Evolutionary conservation across 495 filamentous ascomycete genomes (phyloP).

Genomic region (Hypoxylon fuscum): DNA sequence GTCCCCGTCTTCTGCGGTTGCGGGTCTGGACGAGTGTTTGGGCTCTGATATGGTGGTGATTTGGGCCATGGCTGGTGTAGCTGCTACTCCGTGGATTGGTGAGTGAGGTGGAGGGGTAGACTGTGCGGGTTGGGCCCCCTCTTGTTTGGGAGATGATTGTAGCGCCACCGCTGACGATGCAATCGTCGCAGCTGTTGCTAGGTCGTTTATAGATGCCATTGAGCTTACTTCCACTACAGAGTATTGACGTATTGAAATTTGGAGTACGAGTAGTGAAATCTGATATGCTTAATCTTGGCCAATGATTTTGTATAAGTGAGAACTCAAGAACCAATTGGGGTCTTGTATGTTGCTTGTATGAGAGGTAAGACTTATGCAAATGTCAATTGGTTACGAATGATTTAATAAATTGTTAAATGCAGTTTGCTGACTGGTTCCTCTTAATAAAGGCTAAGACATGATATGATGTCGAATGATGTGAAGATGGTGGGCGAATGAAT

Average conservation of each 20-base stretch:
- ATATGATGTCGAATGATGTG: constrained; percentile 37
- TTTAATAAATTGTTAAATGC: background rate
- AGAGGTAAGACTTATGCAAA: constrained; percentile 3
- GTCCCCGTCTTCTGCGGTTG: constrained; percentile 19
- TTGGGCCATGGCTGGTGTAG: constrained; percentile 14
- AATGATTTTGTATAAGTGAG: background rate
- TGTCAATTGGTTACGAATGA: constrained; percentile 32
- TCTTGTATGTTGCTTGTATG: constrained; percentile 9
- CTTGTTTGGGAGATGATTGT: constrained; percentile 31
- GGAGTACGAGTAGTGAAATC: background rate
- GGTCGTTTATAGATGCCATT: constrained; percentile 57
- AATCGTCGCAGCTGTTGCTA: constrained; percentile 52
- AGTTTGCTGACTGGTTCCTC: background rate
- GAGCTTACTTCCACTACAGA: no score
- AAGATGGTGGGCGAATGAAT: constrained; percentile 13
- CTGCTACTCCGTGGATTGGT: constrained; percentile 3
- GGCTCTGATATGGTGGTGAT: background rate
- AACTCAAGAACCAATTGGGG: constrained; percentile 16
- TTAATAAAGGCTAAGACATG: constrained; percentile 21
- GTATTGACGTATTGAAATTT: no score
- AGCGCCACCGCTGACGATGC: constrained; percentile 48
- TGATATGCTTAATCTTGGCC: background rate
- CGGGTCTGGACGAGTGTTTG: background rate
- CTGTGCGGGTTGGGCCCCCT: constrained; percentile 8
- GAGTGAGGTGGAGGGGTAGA: constrained; percentile 12